Evolutionary conservation across 2,329 filamentous ascomycete genomes (phyloP).

Genomic region (Arthrobotrys sinensis): DNA sequence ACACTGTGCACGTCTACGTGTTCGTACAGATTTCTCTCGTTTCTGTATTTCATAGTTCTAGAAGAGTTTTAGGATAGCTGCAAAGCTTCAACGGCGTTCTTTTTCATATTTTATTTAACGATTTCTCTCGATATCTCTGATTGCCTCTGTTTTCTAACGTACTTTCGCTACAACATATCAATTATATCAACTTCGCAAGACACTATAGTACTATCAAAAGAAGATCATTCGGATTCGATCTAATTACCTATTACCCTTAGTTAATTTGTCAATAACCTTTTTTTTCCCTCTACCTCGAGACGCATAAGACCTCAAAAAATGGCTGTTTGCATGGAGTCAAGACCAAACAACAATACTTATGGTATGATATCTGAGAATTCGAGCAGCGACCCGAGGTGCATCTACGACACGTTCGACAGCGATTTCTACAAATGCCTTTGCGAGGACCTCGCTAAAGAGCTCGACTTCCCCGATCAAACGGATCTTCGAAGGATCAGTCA

Average conservation of each 20-base stretch:
- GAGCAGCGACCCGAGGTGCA: conserved; percentile 24
- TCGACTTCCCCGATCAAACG: conserved; percentile 56
- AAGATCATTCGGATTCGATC: too few relatives aligned
- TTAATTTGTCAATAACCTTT: background rate
- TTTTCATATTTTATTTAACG: conserved; percentile 15
- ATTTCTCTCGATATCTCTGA: conserved; percentile 2
- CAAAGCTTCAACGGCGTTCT: conserved; percentile 59
- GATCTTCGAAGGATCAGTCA: conserved; percentile 60
- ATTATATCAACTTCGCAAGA: background rate
- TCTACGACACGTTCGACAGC: conserved; percentile 51
- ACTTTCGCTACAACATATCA: background rate
- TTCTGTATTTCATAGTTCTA: conserved; percentile 34
- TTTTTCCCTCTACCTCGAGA: background rate
- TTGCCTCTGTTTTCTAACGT: conserved; percentile 19
- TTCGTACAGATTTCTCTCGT: conserved; percentile 43
- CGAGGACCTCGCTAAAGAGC: conserved; percentile 59
- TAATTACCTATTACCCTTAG: too few relatives aligned
- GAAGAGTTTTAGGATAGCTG: conserved; percentile 36
- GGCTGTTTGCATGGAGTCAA: conserved; percentile 51
- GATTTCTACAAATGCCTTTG: conserved; percentile 60
- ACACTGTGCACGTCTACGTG: conserved; percentile 46
- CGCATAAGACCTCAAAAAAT: conserved; percentile 20
- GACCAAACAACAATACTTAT: conserved; percentile 30
- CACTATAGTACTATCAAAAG: background rate
- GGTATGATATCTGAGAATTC: conserved; percentile 22